These are phyloP conservation scores for Trichaptum fuscoviolaceum DNA, from an alignment of 768 basidiomycete genomes.

Conservation along the genomic window DNA sequence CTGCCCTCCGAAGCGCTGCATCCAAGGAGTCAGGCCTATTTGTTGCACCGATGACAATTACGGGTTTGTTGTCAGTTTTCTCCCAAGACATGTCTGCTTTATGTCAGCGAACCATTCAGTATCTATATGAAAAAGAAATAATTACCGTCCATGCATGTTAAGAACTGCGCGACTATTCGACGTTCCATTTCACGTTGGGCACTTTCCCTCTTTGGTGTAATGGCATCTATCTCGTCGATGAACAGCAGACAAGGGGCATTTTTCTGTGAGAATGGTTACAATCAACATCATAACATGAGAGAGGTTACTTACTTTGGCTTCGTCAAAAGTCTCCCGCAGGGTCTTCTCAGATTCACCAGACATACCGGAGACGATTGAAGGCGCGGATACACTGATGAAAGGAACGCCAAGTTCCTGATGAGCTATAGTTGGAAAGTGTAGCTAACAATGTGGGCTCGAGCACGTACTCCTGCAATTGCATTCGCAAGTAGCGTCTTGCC, in stretches of 20 bases:
- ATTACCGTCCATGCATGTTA: conserved; percentile 98
- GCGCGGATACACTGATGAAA: conserved; percentile 92
- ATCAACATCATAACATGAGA: not conserved
- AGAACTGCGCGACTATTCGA: conserved; percentile 93
- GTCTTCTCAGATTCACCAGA: conserved; percentile 98
- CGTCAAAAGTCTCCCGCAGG: conserved; percentile 91
- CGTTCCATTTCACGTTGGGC: conserved; percentile 98
- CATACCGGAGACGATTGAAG: conserved; percentile 96
- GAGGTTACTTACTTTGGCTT: conserved; percentile 69
- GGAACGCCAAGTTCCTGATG: conserved; percentile 84
- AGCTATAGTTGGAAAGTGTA: conserved; percentile 4
- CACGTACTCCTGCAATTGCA: conserved; percentile 87
- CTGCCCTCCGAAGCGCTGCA: conserved; percentile 87
- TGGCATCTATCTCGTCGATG: conserved; percentile 97
- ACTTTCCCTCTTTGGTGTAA: conserved; percentile 95
- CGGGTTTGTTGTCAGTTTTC: conserved; percentile 86
- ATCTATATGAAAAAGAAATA: not conserved
- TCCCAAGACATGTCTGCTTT: conserved; percentile 87
- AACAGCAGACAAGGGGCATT: conserved; percentile 91
- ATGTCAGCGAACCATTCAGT: not conserved
- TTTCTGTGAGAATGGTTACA: conserved; percentile 40
- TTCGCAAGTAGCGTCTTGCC: conserved; percentile 94
- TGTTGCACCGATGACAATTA: conserved; percentile 94
- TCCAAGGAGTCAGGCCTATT: conserved; percentile 95
- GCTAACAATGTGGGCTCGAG: not conserved